A percentile compares a stretch with the other conserved stretches of the same genome.
Evolutionary conservation across 441 rosid species (phyloP).

Genomic region (Codiaeum variegatum): DNA sequence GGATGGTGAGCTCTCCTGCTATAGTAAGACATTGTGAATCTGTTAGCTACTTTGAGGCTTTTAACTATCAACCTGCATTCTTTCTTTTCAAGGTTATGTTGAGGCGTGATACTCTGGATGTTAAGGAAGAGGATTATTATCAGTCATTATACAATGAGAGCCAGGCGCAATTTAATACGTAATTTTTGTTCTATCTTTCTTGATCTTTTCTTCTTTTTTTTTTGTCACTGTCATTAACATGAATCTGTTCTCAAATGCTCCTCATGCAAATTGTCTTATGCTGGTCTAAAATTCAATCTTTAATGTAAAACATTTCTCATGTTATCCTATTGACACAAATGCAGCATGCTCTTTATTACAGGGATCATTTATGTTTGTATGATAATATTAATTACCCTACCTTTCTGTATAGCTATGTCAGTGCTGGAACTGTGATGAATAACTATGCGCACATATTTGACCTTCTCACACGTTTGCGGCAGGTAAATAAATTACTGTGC

Average conservation of each 20-base stretch:
- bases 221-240: not conserved
- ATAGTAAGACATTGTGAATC: slow-evolving; percentile 6
- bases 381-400: not conserved
- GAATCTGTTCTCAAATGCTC: not conserved
- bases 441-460: slow-evolving; percentile 94
- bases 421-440: slow-evolving; percentile 84
- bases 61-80: slow-evolving; percentile 12
- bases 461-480: slow-evolving; percentile 93
- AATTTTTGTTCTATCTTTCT: slow-evolving; percentile 24
- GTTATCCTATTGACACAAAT: not conserved
- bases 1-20: slow-evolving; percentile 51
- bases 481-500: slow-evolving; percentile 39
- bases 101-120: slow-evolving; percentile 80
- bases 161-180: slow-evolving; percentile 91
- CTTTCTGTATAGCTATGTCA: slow-evolving; percentile 58
- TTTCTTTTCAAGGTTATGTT: slow-evolving; percentile 49
- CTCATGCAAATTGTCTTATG: not conserved
- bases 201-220: slow-evolving; percentile 16
- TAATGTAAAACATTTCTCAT: not conserved
- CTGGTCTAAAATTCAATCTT: not conserved
- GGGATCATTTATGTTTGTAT: not conserved
- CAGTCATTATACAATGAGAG: slow-evolving; percentile 78
- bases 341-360: not conserved
- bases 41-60: slow-evolving; percentile 15
- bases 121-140: slow-evolving; percentile 83